A percentile compares a stretch with the other conserved stretches of the same genome.
Evolutionary conservation across 2,329 filamentous ascomycete genomes (phyloP).

Genomic region (Ciborinia camelliae): DNA sequence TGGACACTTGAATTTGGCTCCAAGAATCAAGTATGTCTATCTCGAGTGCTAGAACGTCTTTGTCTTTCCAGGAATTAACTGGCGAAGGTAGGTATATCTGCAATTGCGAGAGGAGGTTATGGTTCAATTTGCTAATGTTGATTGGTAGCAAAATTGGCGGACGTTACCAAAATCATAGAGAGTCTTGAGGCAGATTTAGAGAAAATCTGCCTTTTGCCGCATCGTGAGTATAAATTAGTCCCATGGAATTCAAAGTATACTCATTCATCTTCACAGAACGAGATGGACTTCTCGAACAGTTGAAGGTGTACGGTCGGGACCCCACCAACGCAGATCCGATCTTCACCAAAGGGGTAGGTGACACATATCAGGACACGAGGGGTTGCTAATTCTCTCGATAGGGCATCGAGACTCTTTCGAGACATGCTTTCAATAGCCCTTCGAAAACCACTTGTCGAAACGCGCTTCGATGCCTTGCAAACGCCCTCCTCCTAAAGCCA

Average conservation of each 20-base stretch:
- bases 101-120: neutral
- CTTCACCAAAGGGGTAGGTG: conserved; percentile 69
- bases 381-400: conserved; percentile 40
- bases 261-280: conserved; percentile 50
- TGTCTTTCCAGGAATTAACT: conserved; percentile 27
- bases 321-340: conserved; percentile 73
- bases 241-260: neutral
- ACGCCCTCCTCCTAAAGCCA: conserved; percentile 70
- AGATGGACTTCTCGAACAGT: conserved; percentile 57
- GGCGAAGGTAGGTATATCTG: conserved; percentile 31
- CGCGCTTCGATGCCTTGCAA: conserved; percentile 78
- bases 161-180: conserved; percentile 62
- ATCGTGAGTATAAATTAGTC: conserved; percentile 48
- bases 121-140: conserved; percentile 20
- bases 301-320: conserved; percentile 77
- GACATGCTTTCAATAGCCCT: conserved; percentile 68
- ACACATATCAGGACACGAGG: conserved; percentile 10
- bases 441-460: conserved; percentile 65
- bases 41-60: conserved; percentile 24
- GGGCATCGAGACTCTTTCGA: conserved; percentile 71
- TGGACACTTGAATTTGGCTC: neutral
- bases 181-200: conserved; percentile 61
- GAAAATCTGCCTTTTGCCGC: conserved; percentile 53
- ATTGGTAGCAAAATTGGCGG: conserved; percentile 59
- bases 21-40: conserved; percentile 21